Conservation (phyloP, 768 basidiomycete genomes). For the Tubosaeta sp. region DNA sequence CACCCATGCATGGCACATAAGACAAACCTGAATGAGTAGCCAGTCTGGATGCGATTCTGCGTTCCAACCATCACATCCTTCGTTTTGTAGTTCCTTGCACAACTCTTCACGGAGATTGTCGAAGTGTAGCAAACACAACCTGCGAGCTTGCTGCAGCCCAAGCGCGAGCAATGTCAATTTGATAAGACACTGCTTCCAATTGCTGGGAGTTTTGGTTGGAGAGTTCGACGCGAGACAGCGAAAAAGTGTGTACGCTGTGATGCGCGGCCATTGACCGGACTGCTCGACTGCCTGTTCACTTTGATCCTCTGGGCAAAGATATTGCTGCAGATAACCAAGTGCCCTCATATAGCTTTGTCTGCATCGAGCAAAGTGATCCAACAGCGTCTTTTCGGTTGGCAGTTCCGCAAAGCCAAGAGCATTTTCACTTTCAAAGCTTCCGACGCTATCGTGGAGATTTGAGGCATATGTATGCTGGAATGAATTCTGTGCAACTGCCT, state of each 20-base stretch:
- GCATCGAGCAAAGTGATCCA: not conserved
- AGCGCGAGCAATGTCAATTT: conserved; percentile 25
- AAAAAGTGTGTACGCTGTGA: conserved; percentile 27
- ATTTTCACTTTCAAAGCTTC: not conserved
- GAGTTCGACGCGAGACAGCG: conserved; percentile 23
- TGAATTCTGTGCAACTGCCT: too few species aligned
- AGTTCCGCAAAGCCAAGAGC: not conserved
- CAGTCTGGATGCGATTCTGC: conserved; percentile 32
- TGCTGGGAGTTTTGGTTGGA: not conserved
- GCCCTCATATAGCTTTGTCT: not conserved
- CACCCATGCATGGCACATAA: not conserved
- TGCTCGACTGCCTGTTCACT: conserved; percentile 9
- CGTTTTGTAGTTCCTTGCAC: not conserved
- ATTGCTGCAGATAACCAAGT: not conserved
- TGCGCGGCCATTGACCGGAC: conserved; percentile 1
- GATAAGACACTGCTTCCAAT: conserved; percentile 29
- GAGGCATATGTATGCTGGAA: not conserved
- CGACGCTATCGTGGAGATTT: not conserved
- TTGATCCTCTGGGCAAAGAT: conserved; percentile 9
- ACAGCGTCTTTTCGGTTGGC: not conserved
- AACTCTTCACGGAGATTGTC: not conserved
- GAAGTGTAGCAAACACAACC: not conserved
- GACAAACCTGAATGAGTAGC: conserved; percentile 40
- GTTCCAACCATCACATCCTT: conserved; percentile 9
- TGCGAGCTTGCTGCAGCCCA: conserved; percentile 22